These are phyloP conservation scores for Forsythia viridissima DNA, from an alignment of 257 asterid species.

Conservation along the genomic window DNA sequence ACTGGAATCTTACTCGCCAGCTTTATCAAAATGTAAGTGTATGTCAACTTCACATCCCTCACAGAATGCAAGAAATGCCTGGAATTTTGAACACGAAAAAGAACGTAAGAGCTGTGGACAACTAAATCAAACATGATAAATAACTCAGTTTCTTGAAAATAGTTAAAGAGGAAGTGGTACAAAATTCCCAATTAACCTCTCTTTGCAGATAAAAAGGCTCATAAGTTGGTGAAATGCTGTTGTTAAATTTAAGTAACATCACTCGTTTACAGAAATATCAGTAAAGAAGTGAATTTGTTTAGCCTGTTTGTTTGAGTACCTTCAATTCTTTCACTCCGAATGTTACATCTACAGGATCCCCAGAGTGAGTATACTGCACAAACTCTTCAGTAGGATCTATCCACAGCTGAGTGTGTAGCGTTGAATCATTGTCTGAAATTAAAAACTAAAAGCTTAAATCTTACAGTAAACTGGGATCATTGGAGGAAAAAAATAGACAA, in stretches of 20 bases:
- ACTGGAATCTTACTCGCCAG: constrained; percentile 89
- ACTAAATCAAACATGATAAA: neutral
- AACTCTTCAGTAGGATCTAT: constrained; percentile 95
- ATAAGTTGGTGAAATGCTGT: constrained; percentile 15
- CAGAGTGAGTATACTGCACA: constrained; percentile 75
- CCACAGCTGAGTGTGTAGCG: constrained; percentile 95
- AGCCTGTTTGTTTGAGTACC: constrained; percentile 40
- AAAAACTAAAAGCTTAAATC: constrained; percentile 25
- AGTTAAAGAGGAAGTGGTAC: neutral
- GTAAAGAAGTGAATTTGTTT: constrained; percentile 11
- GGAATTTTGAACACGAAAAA: constrained; percentile 34
- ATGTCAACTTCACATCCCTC: constrained; percentile 97
- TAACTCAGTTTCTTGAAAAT: neutral
- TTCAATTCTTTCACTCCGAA: constrained; percentile 93
- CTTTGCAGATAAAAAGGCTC: neutral
- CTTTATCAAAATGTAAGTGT: constrained; percentile 81
- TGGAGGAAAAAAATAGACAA: constrained; percentile 10
- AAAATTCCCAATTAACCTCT: neutral
- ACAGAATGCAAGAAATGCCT: constrained; percentile 94
- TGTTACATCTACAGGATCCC: constrained; percentile 91
- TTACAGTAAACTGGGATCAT: constrained; percentile 11
- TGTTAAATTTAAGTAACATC: neutral
- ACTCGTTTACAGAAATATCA: constrained; percentile 19
- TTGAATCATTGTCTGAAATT: constrained; percentile 82
- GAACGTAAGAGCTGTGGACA: constrained; percentile 9